Base-by-base conservation (phyloP, 768 basidiomycete species). In the Lactarius sanguifluus region DNA sequence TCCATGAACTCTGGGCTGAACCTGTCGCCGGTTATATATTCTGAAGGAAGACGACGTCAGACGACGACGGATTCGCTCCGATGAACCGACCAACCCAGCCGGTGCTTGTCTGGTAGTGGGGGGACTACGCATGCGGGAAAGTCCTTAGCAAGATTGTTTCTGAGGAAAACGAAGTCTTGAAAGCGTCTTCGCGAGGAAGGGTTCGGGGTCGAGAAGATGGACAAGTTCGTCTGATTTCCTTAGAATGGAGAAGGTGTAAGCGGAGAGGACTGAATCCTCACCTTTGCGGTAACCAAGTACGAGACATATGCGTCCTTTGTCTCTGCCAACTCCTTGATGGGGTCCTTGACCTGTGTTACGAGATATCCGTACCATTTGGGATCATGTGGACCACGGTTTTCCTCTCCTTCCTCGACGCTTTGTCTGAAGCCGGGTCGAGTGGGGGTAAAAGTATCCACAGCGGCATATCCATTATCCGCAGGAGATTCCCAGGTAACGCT, bases 91-190 rank as follows among this genome's bases (percentile, higher is more conserved):
- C 55, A 69, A 97, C 96, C 96, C 74, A 98, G 79, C 61, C 97
- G 84, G 74, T 98, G 97, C 77, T 98, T 99, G 77, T 94, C 95
- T 8, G 97, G 97, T 56, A 99, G 82, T 10, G 93, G 92, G 32
- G 97, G 96, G 0, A 98, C 93, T n/a, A 99, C 95, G 73, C 95
- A 96, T 64, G 97, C 97, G 3, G 95, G 94, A 73, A 98, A 99
- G 77, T 96, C 90, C 79, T 88, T 88, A 13, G 86, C 85, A 30
- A 99, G 85, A 72, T 96, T 86, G 56, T 96, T 88, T 65, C 92
- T 82, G 57, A 99, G 81, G 75, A 98, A 98, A 43, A 92, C 91
- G 77, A 99, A 99, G 78, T 99, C 97, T 73, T 96, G 93, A 78
- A 96, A 99, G 38, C 97, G 88, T 65, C 97, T 84, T 59, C 97